phyloP scores from a whole-genome alignment of 352 stramenopile genomes.

The Aphanomyces cochlioides region DNA sequence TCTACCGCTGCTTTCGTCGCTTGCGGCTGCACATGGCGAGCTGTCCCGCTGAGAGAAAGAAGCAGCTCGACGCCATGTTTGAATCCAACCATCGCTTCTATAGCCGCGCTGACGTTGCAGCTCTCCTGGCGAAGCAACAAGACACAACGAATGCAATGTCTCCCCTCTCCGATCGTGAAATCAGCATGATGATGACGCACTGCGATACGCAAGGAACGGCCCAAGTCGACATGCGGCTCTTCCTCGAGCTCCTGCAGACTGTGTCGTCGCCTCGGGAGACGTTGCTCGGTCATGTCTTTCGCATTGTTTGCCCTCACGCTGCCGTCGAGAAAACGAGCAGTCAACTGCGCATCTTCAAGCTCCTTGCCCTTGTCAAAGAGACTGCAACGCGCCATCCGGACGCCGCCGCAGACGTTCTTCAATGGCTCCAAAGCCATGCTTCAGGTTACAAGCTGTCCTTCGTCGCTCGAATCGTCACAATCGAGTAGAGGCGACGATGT shows the following conservation, averaged over 20 bases:
- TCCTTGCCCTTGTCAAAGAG: slow-evolving; percentile 47
- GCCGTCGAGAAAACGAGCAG: slow-evolving; percentile 39
- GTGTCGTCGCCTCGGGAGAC: slow-evolving; percentile 41
- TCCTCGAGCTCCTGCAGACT: slow-evolving; percentile 41
- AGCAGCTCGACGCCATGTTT: slow-evolving; percentile 6
- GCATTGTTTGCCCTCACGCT: slow-evolving; percentile 47
- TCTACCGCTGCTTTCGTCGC: slow-evolving; percentile 10
- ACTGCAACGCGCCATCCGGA: slow-evolving; percentile 37
- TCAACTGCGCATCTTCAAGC: slow-evolving; percentile 43
- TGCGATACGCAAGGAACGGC: slow-evolving; percentile 10
- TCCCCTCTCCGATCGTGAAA: background rate
- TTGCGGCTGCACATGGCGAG: background rate
- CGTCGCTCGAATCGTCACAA: background rate
- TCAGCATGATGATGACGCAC: slow-evolving; percentile 20
- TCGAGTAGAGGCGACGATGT: slow-evolving; percentile 28
- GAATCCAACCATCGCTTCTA: background rate
- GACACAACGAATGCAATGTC: background rate
- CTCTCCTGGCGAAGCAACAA: background rate
- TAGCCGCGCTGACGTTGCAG: background rate
- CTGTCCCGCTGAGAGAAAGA: background rate
- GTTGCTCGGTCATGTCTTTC: slow-evolving; percentile 48
- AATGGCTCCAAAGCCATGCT: slow-evolving; percentile 37
- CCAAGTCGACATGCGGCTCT: slow-evolving; percentile 31
- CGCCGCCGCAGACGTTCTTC: slow-evolving; percentile 38
- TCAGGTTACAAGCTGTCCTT: background rate